phyloP scores from a whole-genome alignment of 164 flowering plant genomes.

The Buxus sempervirens region DNA sequence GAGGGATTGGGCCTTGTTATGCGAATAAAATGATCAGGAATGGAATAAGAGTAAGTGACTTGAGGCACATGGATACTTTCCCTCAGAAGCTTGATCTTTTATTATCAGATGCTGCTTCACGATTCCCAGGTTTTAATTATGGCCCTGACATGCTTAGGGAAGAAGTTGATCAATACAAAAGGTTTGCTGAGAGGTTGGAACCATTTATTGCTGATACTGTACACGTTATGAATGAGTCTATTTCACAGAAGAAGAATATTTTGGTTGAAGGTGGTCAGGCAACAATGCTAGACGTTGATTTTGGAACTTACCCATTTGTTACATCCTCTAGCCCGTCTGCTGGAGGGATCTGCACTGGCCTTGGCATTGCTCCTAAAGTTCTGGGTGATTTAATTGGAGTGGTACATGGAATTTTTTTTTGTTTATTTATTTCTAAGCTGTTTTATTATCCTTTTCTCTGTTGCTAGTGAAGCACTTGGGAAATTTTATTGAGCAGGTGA shows the following conservation, averaged over 20 bases:
- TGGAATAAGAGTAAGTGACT: slow-evolving; percentile 87
- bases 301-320: slow-evolving; percentile 96
- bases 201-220: slow-evolving; percentile 90
- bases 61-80: slow-evolving; percentile 95
- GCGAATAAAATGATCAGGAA: slow-evolving; percentile 84
- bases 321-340: slow-evolving; percentile 98
- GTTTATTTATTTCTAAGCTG: neutral
- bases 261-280: slow-evolving; percentile 99
- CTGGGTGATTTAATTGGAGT: slow-evolving; percentile 93
- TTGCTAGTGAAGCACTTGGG: neutral
- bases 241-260: slow-evolving; percentile 66
- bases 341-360: slow-evolving; percentile 97
- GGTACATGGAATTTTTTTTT: slow-evolving; percentile 36
- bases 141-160: slow-evolving; percentile 64
- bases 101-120: slow-evolving; percentile 76
- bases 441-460: slow-evolving; percentile 2
- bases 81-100: slow-evolving; percentile 85
- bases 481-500: slow-evolving; percentile 55
- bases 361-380: slow-evolving; percentile 88
- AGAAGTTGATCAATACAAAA: slow-evolving; percentile 80
- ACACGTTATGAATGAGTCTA: slow-evolving; percentile 73
- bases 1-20: slow-evolving; percentile 95
- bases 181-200: slow-evolving; percentile 82
- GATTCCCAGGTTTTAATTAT: slow-evolving; percentile 67
- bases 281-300: slow-evolving; percentile 95